Conservation (phyloP, 225 moss, liverwort and hornwort genomes). For the Bryum argenteum region DNA sequence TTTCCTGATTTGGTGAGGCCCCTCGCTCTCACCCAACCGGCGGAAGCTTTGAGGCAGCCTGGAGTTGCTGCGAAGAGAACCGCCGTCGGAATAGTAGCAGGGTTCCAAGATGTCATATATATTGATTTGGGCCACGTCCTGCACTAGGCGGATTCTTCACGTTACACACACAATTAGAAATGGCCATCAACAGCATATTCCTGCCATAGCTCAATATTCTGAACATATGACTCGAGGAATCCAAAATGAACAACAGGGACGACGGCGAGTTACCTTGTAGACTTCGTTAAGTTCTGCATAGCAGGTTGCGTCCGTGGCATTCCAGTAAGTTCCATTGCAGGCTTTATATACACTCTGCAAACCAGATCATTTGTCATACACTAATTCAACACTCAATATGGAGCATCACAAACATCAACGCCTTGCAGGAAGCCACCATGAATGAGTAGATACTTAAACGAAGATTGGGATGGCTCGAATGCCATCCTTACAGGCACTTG, state of each 20-base stretch:
- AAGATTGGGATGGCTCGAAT: neutral
- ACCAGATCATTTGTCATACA: conserved; percentile 13
- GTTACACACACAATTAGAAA: neutral
- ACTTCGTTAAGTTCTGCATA: conserved; percentile 37
- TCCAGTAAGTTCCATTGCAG: conserved; percentile 80
- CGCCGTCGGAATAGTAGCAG: conserved; percentile 65
- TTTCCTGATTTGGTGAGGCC: conserved; percentile 66
- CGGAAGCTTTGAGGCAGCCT: conserved; percentile 81
- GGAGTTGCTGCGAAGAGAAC: conserved; percentile 40
- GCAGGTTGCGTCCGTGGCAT: conserved; percentile 59
- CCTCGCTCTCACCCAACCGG: conserved; percentile 64
- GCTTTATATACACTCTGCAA: conserved; percentile 56
- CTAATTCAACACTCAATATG: neutral
- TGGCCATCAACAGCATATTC: neutral
- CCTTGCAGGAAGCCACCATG: neutral
- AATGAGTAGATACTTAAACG: neutral
- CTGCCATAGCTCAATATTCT: no score
- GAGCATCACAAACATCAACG: neutral
- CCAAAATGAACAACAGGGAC: neutral
- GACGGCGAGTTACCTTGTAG: conserved; percentile 38
- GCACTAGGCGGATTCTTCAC: conserved; percentile 23
- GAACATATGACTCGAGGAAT: no score
- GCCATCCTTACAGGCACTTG: neutral
- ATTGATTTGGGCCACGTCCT: conserved; percentile 70
- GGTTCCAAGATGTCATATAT: conserved; percentile 92